Evolutionary conservation across 805 yeast species (phyloP).

Genomic region (Metschnikowia aberdeeniae): DNA sequence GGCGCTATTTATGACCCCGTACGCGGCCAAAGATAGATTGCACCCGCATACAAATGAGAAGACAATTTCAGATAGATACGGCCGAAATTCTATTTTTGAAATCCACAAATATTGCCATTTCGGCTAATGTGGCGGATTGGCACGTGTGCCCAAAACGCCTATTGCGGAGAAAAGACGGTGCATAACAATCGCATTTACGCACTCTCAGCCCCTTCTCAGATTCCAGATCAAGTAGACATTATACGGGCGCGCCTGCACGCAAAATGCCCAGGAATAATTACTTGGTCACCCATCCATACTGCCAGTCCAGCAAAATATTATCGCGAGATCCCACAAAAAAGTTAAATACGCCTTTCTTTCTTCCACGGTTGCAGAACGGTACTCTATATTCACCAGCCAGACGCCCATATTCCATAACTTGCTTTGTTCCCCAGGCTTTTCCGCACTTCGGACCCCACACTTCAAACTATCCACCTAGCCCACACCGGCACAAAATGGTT

Average conservation of each 20-base stretch:
- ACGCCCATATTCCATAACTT: too few relatives aligned
- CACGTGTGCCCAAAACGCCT: too few relatives aligned
- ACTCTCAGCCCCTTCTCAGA: not conserved
- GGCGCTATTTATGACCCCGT: too few relatives aligned
- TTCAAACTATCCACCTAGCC: not conserved
- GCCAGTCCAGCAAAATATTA: not conserved
- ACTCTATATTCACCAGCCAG: not conserved
- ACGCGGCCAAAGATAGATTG: too few relatives aligned
- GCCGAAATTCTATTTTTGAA: too few relatives aligned
- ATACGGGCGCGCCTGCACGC: conserved; percentile 1
- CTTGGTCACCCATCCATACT: conserved; percentile 2
- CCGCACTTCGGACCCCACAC: not conserved
- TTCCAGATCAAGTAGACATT: not conserved
- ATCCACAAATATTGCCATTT: too few relatives aligned
- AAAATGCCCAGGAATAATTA: conserved; percentile 4
- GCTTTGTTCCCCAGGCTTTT: not conserved
- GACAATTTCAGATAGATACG: too few relatives aligned
- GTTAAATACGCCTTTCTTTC: not conserved
- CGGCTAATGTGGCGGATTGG: too few relatives aligned
- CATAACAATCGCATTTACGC: not conserved
- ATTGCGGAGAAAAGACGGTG: not conserved
- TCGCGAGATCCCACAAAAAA: not conserved
- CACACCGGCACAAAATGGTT: conserved; percentile 3
- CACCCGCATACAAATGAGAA: too few relatives aligned
- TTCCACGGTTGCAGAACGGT: not conserved